Evolutionary conservation across 1,284 basidiomycete species (phyloP).

Genomic region (Irpex sp.): DNA sequence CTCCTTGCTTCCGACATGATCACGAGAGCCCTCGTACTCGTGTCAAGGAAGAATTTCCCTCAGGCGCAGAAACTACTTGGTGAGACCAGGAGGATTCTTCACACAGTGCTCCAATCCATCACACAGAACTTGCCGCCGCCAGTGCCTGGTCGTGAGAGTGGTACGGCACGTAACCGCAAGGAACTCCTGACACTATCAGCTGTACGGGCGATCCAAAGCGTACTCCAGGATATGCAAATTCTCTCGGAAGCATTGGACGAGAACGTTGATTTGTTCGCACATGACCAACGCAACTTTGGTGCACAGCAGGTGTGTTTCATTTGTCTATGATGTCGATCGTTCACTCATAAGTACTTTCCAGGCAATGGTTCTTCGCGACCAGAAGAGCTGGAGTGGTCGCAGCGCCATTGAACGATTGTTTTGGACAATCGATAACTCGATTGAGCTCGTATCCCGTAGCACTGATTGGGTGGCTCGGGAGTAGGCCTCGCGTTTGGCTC

Average conservation of each 20-base stretch:
- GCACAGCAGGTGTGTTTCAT: constrained; percentile 76
- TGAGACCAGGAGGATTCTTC: constrained; percentile 86
- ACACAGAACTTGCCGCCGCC: constrained; percentile 64
- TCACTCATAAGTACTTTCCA: constrained; percentile 29
- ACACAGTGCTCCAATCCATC: constrained; percentile 80
- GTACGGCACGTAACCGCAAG: constrained; percentile 61
- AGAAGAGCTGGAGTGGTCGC: constrained; percentile 88
- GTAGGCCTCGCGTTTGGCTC: constrained; percentile 27
- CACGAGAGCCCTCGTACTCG: constrained; percentile 85
- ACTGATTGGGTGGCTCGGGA: constrained; percentile 82
- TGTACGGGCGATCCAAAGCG: constrained; percentile 76
- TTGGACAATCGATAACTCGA: constrained; percentile 84
- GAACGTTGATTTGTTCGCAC: constrained; percentile 85
- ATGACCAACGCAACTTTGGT: constrained; percentile 88
- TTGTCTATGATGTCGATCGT: constrained; percentile 3
- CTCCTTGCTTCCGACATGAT: constrained; percentile 93
- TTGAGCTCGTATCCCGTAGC: constrained; percentile 77
- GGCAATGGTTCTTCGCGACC: constrained; percentile 90
- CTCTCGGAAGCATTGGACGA: constrained; percentile 85
- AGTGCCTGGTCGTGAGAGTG: constrained; percentile 33
- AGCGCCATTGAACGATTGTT: constrained; percentile 86
- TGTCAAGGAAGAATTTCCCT: constrained; percentile 81
- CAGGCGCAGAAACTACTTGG: constrained; percentile 85
- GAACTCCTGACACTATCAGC: constrained; percentile 69
- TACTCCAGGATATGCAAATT: constrained; percentile 81